Conservation (phyloP, 1,284 basidiomycete genomes). For the Moesziomyces antarcticus region DNA sequence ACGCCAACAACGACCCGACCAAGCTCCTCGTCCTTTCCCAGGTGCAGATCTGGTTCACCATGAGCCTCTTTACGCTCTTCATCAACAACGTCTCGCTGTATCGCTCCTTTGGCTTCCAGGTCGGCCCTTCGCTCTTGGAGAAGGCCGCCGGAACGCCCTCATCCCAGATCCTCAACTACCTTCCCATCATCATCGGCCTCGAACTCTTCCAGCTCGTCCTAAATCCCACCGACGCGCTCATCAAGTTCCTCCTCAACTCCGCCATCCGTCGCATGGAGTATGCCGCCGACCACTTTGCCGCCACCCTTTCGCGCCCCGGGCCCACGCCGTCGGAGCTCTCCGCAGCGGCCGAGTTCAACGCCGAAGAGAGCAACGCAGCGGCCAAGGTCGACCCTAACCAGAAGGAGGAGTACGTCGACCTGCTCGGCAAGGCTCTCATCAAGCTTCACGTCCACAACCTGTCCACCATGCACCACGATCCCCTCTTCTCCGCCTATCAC, state of each 20-base stretch:
- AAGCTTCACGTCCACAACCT: slow-evolving; percentile 66
- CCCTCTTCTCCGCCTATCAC: slow-evolving; percentile 65
- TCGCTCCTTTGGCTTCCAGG: slow-evolving; percentile 82
- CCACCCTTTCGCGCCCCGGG: slow-evolving; percentile 44
- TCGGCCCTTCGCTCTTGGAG: slow-evolving; percentile 36
- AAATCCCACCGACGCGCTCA: slow-evolving; percentile 58
- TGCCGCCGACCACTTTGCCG: slow-evolving; percentile 62
- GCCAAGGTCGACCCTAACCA: slow-evolving; percentile 39
- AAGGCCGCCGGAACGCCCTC: slow-evolving; percentile 26
- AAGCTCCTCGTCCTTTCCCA: slow-evolving; percentile 88
- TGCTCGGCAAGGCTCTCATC: slow-evolving; percentile 61
- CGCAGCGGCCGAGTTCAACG: slow-evolving; percentile 41
- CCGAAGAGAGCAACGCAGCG: slow-evolving; percentile 17
- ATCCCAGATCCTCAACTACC: slow-evolving; percentile 43
- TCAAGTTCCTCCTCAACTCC: slow-evolving; percentile 63
- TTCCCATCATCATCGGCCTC: slow-evolving; percentile 64
- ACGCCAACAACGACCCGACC: slow-evolving; percentile 77
- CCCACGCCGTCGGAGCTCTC: slow-evolving; percentile 42
- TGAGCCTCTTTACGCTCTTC: slow-evolving; percentile 90
- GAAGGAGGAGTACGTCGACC: slow-evolving; percentile 56
- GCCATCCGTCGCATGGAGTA: slow-evolving; percentile 63
- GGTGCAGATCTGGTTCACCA: slow-evolving; percentile 84
- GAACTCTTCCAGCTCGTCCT: slow-evolving; percentile 66
- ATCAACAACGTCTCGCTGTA: slow-evolving; percentile 82
- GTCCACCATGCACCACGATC: slow-evolving; percentile 65